Percentiles rank a stretch among this genome's conserved stretches.
These are phyloP conservation scores for Vanderwaltozyma yarrowii DNA, from an alignment of 805 yeast species.

Conservation along the genomic window DNA sequence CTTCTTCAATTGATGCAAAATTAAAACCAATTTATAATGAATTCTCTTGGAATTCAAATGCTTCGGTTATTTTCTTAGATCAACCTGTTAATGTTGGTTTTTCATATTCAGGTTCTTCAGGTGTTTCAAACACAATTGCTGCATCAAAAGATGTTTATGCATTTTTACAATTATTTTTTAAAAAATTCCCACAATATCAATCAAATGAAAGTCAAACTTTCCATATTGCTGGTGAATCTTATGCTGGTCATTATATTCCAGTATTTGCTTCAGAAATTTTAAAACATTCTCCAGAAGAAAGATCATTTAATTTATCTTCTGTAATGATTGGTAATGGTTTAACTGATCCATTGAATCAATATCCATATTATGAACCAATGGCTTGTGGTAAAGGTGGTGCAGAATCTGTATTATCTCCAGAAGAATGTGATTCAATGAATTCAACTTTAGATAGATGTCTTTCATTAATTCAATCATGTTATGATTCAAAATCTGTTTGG, in stretches of 20 bases:
- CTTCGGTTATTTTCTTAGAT: constrained; percentile 82
- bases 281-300: constrained; percentile 44
- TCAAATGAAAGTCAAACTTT: constrained; percentile 47
- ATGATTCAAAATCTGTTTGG: constrained; percentile 62
- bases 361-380: constrained; percentile 78
- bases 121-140: constrained; percentile 63
- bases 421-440: constrained; percentile 66
- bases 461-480: constrained; percentile 66
- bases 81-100: constrained; percentile 93
- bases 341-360: constrained; percentile 76
- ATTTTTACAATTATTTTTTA: constrained; percentile 73
- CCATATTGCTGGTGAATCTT: constrained; percentile 80
- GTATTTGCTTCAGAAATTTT: constrained; percentile 75
- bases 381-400: constrained; percentile 91
- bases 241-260: constrained; percentile 83
- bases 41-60: constrained; percentile 83
- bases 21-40: constrained; percentile 70
- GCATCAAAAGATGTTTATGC: constrained; percentile 86
- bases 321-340: constrained; percentile 86
- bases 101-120: constrained; percentile 41
- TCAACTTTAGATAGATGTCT: constrained; percentile 67
- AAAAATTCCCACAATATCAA: constrained; percentile 65
- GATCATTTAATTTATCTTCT: constrained; percentile 57
- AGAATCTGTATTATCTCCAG: constrained; percentile 65
- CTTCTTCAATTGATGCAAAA: constrained; percentile 57